Evolutionary conservation across 805 yeast genomes (phyloP), one percentile per base, ranked within the genome.

Genomic region (Candida easanensis): DNA sequence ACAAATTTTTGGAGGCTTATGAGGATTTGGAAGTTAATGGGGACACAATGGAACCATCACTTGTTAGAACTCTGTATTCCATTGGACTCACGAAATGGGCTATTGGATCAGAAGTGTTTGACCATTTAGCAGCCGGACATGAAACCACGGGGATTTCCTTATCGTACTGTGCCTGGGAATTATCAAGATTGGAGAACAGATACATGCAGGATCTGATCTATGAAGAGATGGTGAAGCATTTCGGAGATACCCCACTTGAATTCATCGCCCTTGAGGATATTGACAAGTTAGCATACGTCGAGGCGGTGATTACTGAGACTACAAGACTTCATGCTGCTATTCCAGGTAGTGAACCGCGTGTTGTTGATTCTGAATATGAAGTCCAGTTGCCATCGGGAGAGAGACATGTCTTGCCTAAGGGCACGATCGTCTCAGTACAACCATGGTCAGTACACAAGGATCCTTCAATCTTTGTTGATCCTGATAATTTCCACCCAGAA

Each of bases 81-180:
- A 35, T 41, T 5, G 62, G 61, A 2, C 42, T 64, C 6, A 45
- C 44, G 1, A 61, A 58, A 23, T 49, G 52, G 45, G 54, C 63
- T 9, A 69, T 74, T 11, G 71, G 70, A n/a, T 64, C 76, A 26
- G 82, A 76, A 49, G 57, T 70, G 21, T 70, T 75, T 35, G 90
- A 83, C 54, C 87, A 83, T 57, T 70, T 82, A 30, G 82, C 84
- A 36, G 90, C 90, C 0, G 90, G 90, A 3, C 89, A 84, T 56
- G 84, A 82, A 55, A 83, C 90, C 5, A 82, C 86, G 1, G 87
- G 84, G 0, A 71, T 79, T 6, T 79, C 81, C n/a, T 58, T 83
- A 45, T 68, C 86, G 0, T 84, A 75, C 56, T 61, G 78, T 40
- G 66, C 77, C 17, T 82, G 76, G 65, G 80, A 80, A 54, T 56